Evolutionary conservation across 106 monocot species (phyloP).

Genomic region (Agapanthus africanus): DNA sequence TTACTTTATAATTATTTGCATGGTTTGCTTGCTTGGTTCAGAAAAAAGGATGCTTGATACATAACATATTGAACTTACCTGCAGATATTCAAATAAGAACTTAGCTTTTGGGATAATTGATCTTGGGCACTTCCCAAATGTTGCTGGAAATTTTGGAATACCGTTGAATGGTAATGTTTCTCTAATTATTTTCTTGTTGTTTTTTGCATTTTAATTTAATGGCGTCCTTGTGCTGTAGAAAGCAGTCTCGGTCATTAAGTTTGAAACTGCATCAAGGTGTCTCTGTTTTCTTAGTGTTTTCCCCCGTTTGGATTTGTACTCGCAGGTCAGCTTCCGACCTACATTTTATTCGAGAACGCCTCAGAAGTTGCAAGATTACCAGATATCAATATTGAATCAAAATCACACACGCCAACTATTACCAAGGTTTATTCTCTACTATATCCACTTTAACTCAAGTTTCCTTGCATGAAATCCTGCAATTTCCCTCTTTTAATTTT

Average conservation of each 20-base stretch:
- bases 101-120: conserved; percentile 88
- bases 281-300: background rate
- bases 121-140: conserved; percentile 92
- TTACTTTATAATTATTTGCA: no score
- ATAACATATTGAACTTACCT: conserved; percentile 8
- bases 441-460: background rate
- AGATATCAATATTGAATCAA: conserved; percentile 26
- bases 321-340: conserved; percentile 64
- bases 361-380: conserved; percentile 74
- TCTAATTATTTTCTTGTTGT: background rate
- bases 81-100: conserved; percentile 86
- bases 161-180: conserved; percentile 38
- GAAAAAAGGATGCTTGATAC: background rate
- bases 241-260: conserved; percentile 2
- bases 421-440: conserved; percentile 49
- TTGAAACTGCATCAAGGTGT: background rate
- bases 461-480: background rate
- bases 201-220: background rate
- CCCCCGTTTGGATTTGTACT: background rate
- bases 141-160: conserved; percentile 84
- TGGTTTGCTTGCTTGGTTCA: no score
- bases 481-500: background rate
- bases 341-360: conserved; percentile 81
- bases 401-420: conserved; percentile 33
- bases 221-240: background rate